These are phyloP conservation scores for Ottelia alismoides DNA, from an alignment of 106 monocot genomes.

Conservation along the genomic window DNA sequence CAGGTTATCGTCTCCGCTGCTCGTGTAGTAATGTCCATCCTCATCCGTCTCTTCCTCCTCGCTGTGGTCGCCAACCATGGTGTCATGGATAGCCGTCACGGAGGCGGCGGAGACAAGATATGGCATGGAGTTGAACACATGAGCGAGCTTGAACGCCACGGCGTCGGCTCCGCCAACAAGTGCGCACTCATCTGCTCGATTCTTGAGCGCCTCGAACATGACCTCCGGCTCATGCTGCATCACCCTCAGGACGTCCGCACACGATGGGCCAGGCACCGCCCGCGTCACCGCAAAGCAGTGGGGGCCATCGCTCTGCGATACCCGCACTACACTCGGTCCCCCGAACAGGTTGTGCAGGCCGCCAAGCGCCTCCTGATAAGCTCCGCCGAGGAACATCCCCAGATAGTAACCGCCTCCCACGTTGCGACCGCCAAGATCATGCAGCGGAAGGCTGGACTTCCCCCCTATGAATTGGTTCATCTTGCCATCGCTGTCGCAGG, in stretches of 20 bases:
- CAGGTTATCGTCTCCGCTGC: neutral
- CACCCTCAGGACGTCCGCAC: conserved; percentile 71
- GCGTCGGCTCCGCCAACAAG: conserved; percentile 1
- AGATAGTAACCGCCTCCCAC: conserved; percentile 53
- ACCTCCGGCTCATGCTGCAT: conserved; percentile 97
- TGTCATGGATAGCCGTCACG: neutral
- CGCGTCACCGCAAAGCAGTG: conserved; percentile 80
- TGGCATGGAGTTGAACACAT: conserved; percentile 78
- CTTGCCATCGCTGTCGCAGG: conserved; percentile 97
- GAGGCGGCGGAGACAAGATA: conserved; percentile 30
- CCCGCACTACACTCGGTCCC: conserved; percentile 87
- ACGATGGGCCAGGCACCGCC: conserved; percentile 57
- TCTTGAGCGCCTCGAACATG: conserved; percentile 80
- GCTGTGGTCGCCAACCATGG: neutral
- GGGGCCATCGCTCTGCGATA: conserved; percentile 74
- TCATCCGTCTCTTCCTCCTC: conserved; percentile 6
- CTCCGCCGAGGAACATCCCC: conserved; percentile 97
- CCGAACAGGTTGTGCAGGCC: conserved; percentile 96
- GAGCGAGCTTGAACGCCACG: conserved; percentile 19
- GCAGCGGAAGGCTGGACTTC: conserved; percentile 49
- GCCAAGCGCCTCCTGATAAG: conserved; percentile 97
- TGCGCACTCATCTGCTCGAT: conserved; percentile 35
- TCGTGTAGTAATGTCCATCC: neutral
- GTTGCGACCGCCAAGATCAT: conserved; percentile 25
- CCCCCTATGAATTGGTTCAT: conserved; percentile 69